Conservation (phyloP, 192 early-diverging fungal genomes). For the Coemansia sp. region DNA sequence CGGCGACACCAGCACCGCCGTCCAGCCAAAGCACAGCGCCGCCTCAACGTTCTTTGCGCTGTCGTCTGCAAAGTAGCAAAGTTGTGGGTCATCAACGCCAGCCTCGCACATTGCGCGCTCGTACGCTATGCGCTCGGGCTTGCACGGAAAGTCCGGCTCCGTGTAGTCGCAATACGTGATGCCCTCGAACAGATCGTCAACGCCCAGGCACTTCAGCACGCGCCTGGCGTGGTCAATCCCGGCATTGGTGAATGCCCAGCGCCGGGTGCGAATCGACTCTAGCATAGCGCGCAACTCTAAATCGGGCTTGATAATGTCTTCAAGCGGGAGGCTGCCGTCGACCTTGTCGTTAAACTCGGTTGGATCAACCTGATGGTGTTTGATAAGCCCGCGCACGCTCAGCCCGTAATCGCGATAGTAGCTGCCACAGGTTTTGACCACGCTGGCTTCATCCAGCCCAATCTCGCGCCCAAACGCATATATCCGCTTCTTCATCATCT, state of each 20-base stretch:
- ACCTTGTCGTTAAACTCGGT: conserved; percentile 62
- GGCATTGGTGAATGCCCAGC: conserved; percentile 82
- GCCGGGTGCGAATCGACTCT: conserved; percentile 48
- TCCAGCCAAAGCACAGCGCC: conserved; percentile 54
- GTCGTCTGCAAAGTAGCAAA: conserved; percentile 79
- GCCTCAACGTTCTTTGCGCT: conserved; percentile 60
- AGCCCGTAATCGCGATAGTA: conserved; percentile 73
- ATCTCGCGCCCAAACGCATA: conserved; percentile 55
- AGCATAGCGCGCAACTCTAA: conserved; percentile 62
- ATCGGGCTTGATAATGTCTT: conserved; percentile 59
- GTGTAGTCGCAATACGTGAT: conserved; percentile 72
- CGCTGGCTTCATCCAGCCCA: conserved; percentile 56
- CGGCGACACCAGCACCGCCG: conserved; percentile 44
- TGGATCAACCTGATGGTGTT: conserved; percentile 66
- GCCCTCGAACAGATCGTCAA: conserved; percentile 72
- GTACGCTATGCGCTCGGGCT: conserved; percentile 58
- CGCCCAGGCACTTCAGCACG: conserved; percentile 58
- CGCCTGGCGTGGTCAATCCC: conserved; percentile 64
- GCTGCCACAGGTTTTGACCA: conserved; percentile 45
- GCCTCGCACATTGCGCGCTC: conserved; percentile 65
- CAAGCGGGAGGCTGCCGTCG: conserved; percentile 63
- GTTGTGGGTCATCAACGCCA: conserved; percentile 50
- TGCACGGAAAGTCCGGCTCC: conserved; percentile 66
- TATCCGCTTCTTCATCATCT: conserved; percentile 61
- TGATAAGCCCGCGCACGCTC: conserved; percentile 63